phyloP scores from a whole-genome alignment of 192 early-diverging fungal genomes.

The Entomortierella chlamydospora region DNA sequence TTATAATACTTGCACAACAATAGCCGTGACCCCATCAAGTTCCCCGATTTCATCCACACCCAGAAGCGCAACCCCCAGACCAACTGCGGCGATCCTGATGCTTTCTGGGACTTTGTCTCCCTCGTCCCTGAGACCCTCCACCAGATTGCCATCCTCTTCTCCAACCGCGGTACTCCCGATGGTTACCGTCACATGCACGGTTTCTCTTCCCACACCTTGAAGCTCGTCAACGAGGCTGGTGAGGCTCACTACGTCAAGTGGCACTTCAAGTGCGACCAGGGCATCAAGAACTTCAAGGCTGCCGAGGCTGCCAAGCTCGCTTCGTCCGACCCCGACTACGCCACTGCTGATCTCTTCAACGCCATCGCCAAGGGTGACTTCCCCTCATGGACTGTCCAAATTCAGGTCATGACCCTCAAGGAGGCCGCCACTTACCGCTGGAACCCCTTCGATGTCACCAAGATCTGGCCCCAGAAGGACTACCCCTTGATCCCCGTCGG shows the following conservation, averaged over 20 bases:
- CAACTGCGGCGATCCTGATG: conserved; percentile 62
- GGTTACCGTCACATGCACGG: conserved; percentile 67
- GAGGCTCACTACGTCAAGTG: conserved; percentile 70
- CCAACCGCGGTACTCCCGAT: conserved; percentile 70
- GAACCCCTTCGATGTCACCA: conserved; percentile 75
- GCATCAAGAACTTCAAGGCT: conserved; percentile 68
- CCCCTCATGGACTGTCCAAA: conserved; percentile 72
- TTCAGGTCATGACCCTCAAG: conserved; percentile 72
- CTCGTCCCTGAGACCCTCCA: conserved; percentile 72
- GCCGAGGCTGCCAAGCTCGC: conserved; percentile 62
- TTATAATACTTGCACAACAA: background rate
- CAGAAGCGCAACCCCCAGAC: conserved; percentile 72
- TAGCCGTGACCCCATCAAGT: conserved; percentile 63
- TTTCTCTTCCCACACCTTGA: conserved; percentile 65
- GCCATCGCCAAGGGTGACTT: conserved; percentile 70
- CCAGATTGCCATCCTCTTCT: conserved; percentile 68
- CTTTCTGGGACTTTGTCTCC: conserved; percentile 74
- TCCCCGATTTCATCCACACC: conserved; percentile 70
- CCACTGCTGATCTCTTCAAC: conserved; percentile 71
- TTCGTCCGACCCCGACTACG: conserved; percentile 68
- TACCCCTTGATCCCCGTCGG: conserved; percentile 74
- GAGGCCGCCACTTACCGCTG: conserved; percentile 72
- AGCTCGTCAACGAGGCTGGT: conserved; percentile 66
- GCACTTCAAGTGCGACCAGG: conserved; percentile 71
- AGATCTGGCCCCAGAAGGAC: conserved; percentile 73